These are phyloP conservation scores for Podospora australis DNA, from an alignment of 495 filamentous ascomycete species.

Conservation along the genomic window DNA sequence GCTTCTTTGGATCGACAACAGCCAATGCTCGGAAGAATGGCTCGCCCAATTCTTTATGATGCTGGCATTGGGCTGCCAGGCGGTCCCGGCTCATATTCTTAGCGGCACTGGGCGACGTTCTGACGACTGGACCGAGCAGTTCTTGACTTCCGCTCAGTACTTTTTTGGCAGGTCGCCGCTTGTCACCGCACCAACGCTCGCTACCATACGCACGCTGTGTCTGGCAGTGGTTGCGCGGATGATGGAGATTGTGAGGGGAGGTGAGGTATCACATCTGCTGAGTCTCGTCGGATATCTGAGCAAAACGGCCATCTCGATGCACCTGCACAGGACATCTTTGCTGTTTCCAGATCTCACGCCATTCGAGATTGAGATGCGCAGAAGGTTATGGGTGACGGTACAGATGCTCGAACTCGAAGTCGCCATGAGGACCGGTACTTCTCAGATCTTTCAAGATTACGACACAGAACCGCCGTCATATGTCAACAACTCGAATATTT, in stretches of 20 bases:
- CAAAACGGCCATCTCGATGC: constrained; percentile 17
- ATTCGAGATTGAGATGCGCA: constrained; percentile 37
- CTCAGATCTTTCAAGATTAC: constrained; percentile 11
- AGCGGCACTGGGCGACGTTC: constrained; percentile 10
- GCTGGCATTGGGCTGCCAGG: constrained; percentile 18
- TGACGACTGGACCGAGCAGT: constrained; percentile 17
- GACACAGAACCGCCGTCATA: constrained; percentile 16
- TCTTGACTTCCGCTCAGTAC: constrained; percentile 20
- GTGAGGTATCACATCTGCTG: constrained; percentile 12
- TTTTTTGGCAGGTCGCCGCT: constrained; percentile 16
- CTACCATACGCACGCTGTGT: constrained; percentile 19
- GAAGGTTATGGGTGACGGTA: constrained; percentile 36
- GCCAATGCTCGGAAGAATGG: constrained; percentile 16
- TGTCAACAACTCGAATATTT: constrained; percentile 18
- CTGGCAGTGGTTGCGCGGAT: constrained; percentile 18
- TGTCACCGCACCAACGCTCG: constrained; percentile 12
- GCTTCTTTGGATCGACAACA: constrained; percentile 19
- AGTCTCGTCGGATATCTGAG: constrained; percentile 19
- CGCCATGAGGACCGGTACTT: constrained; percentile 32
- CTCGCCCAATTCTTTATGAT: constrained; percentile 25
- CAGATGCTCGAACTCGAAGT: constrained; percentile 33
- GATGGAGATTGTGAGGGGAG: constrained; percentile 19
- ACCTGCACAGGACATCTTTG: constrained; percentile 16
- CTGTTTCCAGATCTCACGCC: constrained; percentile 38
- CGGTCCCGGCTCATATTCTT: constrained; percentile 12